phyloP scores from a whole-genome alignment of 2,329 filamentous ascomycete species.

The Ciborinia camelliae region DNA sequence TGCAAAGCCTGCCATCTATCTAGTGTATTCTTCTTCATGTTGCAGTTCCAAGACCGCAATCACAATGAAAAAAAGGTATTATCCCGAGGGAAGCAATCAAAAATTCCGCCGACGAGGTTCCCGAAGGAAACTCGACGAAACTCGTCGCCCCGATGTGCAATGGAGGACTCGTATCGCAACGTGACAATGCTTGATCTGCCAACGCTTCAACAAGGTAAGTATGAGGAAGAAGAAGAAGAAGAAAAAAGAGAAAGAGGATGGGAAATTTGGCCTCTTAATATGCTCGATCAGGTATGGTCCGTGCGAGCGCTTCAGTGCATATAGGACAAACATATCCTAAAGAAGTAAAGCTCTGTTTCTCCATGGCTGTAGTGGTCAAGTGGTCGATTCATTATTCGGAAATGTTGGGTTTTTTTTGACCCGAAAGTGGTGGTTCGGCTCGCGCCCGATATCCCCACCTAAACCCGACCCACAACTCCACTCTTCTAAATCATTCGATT shows the following conservation, averaged over 20 bases:
- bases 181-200: constrained; percentile 35
- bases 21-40: constrained; percentile 38
- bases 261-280: not conserved
- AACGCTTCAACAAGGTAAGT: constrained; percentile 40
- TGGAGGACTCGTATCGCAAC: constrained; percentile 47
- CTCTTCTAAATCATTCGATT: constrained; percentile 4
- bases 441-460: not conserved
- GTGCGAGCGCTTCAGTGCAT: not conserved
- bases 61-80: constrained; percentile 41
- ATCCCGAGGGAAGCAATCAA: constrained; percentile 34
- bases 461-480: no score
- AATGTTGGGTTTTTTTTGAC: no score
- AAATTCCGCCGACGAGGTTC: constrained; percentile 39
- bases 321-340: not conserved
- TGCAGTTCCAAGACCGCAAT: constrained; percentile 34
- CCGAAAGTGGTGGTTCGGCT: not conserved
- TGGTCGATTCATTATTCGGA: not conserved
- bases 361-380: not conserved
- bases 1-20: no score
- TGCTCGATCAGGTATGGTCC: no score
- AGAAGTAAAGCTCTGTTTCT: not conserved
- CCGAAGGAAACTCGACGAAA: constrained; percentile 38
- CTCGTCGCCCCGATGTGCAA: constrained; percentile 55
- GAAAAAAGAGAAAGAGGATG: constrained; percentile 2
- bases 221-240: constrained; percentile 34